Percentiles rank a stretch among this genome's conserved stretches.
Evolutionary conservation across 176 grass and related monocot species (phyloP).

Genomic region (sorghum (Sorghum bicolor)): DNA sequence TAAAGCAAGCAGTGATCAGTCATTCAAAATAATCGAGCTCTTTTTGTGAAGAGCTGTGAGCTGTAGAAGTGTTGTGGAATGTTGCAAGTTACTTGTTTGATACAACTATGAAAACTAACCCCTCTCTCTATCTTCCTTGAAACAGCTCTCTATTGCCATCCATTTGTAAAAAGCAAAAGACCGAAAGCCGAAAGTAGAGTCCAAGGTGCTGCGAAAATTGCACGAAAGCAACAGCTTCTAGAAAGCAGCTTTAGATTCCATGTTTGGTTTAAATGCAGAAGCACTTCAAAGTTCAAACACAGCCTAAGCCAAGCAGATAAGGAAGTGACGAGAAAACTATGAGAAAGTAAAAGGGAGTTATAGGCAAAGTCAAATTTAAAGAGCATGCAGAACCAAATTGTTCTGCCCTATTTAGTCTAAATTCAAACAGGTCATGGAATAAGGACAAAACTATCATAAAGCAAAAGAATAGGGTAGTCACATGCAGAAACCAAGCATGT

Average conservation of each 20-base stretch:
- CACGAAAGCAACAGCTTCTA: too few species aligned
- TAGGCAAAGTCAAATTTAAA: neutral
- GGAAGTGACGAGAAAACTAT: neutral
- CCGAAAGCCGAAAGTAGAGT: too few species aligned
- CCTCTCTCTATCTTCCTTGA: too few species aligned
- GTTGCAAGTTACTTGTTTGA: too few species aligned
- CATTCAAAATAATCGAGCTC: neutral
- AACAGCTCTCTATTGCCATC: too few species aligned
- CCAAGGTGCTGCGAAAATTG: too few species aligned
- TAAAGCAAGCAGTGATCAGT: neutral
- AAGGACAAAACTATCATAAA: neutral
- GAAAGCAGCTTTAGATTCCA: too few species aligned
- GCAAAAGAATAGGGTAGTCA: neutral
- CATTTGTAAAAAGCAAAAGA: too few species aligned
- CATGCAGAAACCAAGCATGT: neutral
- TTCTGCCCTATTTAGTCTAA: neutral
- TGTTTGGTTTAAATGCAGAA: too few species aligned
- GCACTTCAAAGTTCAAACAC: too few species aligned
- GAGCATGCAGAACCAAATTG: neutral
- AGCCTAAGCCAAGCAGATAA: neutral
- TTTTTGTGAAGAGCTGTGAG: constrained; percentile 6
- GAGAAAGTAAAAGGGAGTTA: neutral
- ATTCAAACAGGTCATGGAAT: neutral
- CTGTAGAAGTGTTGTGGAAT: too few species aligned
- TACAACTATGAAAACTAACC: too few species aligned